Evolutionary conservation across 257 asterid species (phyloP).

Genomic region (Thymus mandschuricus): DNA sequence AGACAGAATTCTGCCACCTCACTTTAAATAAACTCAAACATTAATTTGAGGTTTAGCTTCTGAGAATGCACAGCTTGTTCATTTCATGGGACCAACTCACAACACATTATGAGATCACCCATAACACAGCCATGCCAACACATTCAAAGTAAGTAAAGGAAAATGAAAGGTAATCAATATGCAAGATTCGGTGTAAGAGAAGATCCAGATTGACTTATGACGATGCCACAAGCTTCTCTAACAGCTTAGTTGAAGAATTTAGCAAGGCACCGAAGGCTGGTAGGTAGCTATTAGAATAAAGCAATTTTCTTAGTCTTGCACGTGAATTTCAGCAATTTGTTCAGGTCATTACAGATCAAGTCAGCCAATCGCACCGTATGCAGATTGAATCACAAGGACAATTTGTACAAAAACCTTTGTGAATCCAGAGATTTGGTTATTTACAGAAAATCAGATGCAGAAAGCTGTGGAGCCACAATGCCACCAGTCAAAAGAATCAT

Average conservation of each 20-base stretch:
- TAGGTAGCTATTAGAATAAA: constrained; percentile 10
- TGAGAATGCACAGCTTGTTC: constrained; percentile 5
- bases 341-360: constrained; percentile 3
- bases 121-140: not conserved
- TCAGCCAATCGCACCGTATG: not conserved
- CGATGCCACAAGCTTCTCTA: constrained; percentile 2
- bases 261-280: not conserved
- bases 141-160: not conserved
- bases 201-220: not conserved
- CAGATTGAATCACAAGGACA: constrained; percentile 21
- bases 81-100: constrained; percentile 8
- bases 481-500: constrained; percentile 11
- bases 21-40: constrained; percentile 12
- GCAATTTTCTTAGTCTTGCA: not conserved
- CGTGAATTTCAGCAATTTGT: constrained; percentile 1
- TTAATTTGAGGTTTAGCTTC: constrained; percentile 11
- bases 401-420: not conserved
- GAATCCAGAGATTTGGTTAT: not conserved
- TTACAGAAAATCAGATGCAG: constrained; percentile 21
- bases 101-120: constrained; percentile 6
- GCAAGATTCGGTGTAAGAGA: constrained; percentile 5
- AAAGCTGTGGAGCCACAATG: constrained; percentile 8
- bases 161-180: constrained; percentile 12
- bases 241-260: constrained; percentile 11
- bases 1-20: constrained; percentile 18